A percentile compares a stretch with the other conserved stretches of the same genome.
Evolutionary conservation across 208 protist genomes (phyloP).

Genomic region (Leishmania mexicana): DNA sequence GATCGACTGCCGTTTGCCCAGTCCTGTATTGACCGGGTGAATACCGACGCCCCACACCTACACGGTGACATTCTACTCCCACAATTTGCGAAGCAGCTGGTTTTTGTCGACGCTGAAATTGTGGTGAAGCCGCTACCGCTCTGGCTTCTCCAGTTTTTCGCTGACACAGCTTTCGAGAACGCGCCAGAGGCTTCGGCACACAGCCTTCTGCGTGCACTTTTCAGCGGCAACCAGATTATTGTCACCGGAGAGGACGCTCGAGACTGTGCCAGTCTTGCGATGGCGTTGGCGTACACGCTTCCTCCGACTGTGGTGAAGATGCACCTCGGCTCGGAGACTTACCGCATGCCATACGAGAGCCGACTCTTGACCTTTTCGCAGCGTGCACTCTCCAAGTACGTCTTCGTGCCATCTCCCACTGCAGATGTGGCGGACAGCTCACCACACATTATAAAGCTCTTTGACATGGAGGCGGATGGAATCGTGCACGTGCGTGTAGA

Average conservation of each 20-base stretch:
- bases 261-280: conserved; percentile 54
- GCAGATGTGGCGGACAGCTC: neutral
- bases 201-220: conserved; percentile 59
- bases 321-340: conserved; percentile 46
- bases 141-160: conserved; percentile 62
- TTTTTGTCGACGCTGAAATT: conserved; percentile 18
- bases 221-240: conserved; percentile 77
- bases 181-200: conserved; percentile 18
- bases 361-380: conserved; percentile 57
- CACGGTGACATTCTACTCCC: conserved; percentile 29
- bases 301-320: conserved; percentile 43
- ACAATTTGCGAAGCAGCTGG: conserved; percentile 27
- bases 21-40: conserved; percentile 21
- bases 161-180: conserved; percentile 1
- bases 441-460: conserved; percentile 12
- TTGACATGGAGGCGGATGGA: conserved; percentile 34
- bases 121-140: conserved; percentile 58
- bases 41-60: conserved; percentile 15
- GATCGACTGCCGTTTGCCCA: conserved; percentile 31
- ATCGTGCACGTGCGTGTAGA: conserved; percentile 40
- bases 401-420: conserved; percentile 7
- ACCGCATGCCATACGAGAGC: conserved; percentile 69
- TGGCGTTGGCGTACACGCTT: conserved; percentile 59
- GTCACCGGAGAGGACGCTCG: conserved; percentile 43
- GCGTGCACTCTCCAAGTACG: conserved; percentile 4